Evolutionary conservation across 1,284 basidiomycete species (phyloP), one percentile per base, ranked within the genome.

Genomic region (Leucoagaricus sp.): DNA sequence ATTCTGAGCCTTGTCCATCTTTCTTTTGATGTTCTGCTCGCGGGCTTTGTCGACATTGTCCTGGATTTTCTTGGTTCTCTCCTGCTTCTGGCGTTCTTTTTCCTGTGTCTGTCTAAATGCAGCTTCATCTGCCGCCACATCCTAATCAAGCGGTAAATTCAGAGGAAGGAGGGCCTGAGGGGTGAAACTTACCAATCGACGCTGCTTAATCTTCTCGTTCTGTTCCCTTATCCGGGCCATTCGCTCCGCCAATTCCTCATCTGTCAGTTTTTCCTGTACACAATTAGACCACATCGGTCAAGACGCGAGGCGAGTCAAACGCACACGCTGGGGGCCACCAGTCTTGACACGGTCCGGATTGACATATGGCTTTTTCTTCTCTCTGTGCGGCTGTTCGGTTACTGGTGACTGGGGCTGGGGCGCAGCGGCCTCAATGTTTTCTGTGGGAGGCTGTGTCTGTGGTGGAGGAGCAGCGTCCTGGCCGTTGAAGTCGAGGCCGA

Each of bases 131-230:
- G 88, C 88, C 71, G 84, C 77, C 12, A 92, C 86, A 62, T 89
- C 85, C 88, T 89, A 55, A 58, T 7, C 12, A n/a, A 41, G 4
- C 51, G 38, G 59, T 57, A 56, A 49, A 17, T 51, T 38, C 25
- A 57, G 29, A 42, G 36, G 23, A 53, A 38, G 48, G 15, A 44
- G 50, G 26, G 40, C 28, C 42, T 29, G 19, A 34, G 49, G 13
- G 33, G 29, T 50, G 29, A 61, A 53, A 58, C 76, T 64, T 64
- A 88, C 90, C 71, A 83, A 64, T 66, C 86, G 77, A 57, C 89
- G 78, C 66, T 88, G 86, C 65, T 90, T 91, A 63, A 92, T 92
- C 75, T 85, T 89, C 70, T 89, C 87, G 64, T 92, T 92, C 71
- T 91, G 86, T 63, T 88, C 81, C 47, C 83, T 78, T 55, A 91